These are phyloP conservation scores for Nyctanthes arbortristis DNA, from an alignment of 257 asterid species.

Conservation along the genomic window DNA sequence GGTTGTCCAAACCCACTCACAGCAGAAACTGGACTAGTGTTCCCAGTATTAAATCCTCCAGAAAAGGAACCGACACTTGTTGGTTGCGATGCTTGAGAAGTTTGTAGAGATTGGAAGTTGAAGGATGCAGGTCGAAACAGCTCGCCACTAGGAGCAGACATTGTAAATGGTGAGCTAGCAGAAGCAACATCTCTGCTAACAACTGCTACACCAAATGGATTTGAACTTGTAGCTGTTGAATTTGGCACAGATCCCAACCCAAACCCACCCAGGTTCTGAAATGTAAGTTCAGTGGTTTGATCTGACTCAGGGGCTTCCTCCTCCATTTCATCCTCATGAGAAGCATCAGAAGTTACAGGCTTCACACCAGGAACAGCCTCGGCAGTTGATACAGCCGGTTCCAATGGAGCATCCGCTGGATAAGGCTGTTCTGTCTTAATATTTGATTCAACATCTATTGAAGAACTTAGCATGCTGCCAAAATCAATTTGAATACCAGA, in stretches of 20 bases:
- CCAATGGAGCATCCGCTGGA: conserved; percentile 29
- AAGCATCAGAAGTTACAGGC: conserved; percentile 37
- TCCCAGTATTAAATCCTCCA: conserved; percentile 53
- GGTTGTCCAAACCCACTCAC: conserved; percentile 80
- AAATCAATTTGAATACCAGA: conserved; percentile 40
- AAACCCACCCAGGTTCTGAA: conserved; percentile 69
- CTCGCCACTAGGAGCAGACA: conserved; percentile 55
- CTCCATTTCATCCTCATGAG: conserved; percentile 95
- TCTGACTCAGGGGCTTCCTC: conserved; percentile 87
- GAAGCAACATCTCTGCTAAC: conserved; percentile 40
- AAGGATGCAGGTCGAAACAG: conserved; percentile 93
- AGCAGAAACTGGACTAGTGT: conserved; percentile 48
- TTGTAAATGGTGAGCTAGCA: conserved; percentile 38
- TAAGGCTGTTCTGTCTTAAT: conserved; percentile 32
- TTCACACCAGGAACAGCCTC: conserved; percentile 38
- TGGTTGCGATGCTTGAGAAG: conserved; percentile 49
- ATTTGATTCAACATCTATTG: conserved; percentile 33
- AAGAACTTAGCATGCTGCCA: conserved; percentile 31
- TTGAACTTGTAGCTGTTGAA: conserved; percentile 45
- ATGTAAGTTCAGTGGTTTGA: conserved; percentile 45
- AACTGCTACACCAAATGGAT: conserved; percentile 66
- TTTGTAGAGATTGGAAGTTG: conserved; percentile 61
- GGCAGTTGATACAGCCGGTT: conserved; percentile 35
- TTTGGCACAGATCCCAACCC: conserved; percentile 61
- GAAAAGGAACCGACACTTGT: conserved; percentile 41